Evolutionary conservation across 1,139 yeast species (phyloP).

Genomic region (Trichomonascaceae sp.): DNA sequence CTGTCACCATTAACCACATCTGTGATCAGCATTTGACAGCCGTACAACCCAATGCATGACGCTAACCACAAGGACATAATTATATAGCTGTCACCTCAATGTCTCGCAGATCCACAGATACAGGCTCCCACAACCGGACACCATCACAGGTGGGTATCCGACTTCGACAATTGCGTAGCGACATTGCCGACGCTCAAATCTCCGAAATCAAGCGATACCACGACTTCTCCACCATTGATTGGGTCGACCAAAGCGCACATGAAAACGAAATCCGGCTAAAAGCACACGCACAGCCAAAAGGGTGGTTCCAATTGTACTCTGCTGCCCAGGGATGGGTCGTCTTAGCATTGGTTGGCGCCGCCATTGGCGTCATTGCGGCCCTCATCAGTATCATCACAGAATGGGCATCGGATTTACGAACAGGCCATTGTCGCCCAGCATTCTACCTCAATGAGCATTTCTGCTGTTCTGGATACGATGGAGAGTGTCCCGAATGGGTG

Average conservation of each 20-base stretch:
- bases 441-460: slow-evolving; percentile 62
- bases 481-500: slow-evolving; percentile 27
- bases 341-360: slow-evolving; percentile 57
- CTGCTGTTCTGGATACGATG: slow-evolving; percentile 63
- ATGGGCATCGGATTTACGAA: slow-evolving; percentile 66
- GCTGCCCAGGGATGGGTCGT: slow-evolving; percentile 64
- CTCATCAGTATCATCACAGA: slow-evolving; percentile 69
- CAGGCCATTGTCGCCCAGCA: slow-evolving; percentile 62
- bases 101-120: too few relatives aligned
- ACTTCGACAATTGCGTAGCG: background rate
- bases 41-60: too few relatives aligned
- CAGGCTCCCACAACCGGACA: too few relatives aligned
- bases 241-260: slow-evolving; percentile 64
- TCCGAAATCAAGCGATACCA: slow-evolving; percentile 22
- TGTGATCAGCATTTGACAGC: too few relatives aligned
- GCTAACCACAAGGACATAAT: too few relatives aligned
- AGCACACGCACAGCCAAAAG: slow-evolving; percentile 3
- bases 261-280: slow-evolving; percentile 33
- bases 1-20: too few relatives aligned
- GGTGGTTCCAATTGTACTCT: slow-evolving; percentile 25
- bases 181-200: slow-evolving; percentile 11
- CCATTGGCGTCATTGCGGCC: slow-evolving; percentile 76
- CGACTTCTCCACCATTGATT: slow-evolving; percentile 38
- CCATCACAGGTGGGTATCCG: too few relatives aligned
- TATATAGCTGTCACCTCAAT: too few relatives aligned